phyloP scores from a whole-genome alignment of 75 land plant genomes.

The Pinus albicaulis region DNA sequence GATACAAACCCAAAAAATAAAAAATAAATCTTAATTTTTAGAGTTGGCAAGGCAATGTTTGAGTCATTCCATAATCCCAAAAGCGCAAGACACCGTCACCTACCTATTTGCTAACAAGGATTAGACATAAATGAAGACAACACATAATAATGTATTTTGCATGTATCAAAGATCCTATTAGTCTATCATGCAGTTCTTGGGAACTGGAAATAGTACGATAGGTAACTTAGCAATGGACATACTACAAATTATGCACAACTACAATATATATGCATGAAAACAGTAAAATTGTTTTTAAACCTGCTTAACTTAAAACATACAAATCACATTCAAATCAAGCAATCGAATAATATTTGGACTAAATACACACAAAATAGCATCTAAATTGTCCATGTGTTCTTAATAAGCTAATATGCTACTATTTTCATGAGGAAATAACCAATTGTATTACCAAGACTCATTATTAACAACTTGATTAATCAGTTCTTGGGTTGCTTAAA shows the following conservation, averaged over 20 bases:
- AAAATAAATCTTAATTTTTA: background rate
- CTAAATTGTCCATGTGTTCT: background rate
- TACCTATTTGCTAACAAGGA: background rate
- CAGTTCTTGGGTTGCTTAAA: slow-evolving; percentile 76
- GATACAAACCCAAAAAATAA: no score
- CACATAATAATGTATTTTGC: background rate
- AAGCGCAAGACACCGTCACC: background rate
- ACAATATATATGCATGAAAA: background rate
- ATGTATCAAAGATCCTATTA: background rate
- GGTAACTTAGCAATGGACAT: background rate
- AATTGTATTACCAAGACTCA: slow-evolving; percentile 37
- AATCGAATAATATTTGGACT: background rate
- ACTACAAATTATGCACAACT: background rate
- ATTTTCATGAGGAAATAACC: background rate
- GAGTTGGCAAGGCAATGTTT: background rate
- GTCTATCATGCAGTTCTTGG: background rate
- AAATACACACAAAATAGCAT: background rate
- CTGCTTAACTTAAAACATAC: background rate
- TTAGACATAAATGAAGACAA: slow-evolving; percentile 6
- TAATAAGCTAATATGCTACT: background rate
- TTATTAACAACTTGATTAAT: slow-evolving; percentile 90
- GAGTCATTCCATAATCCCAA: slow-evolving; percentile 1
- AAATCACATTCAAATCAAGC: background rate
- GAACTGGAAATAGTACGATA: background rate
- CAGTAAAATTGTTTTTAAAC: background rate